Evolutionary conservation across 2,329 filamentous ascomycete genomes (phyloP), one percentile per base, ranked within the genome.

Genomic region (Fulvia fulva): DNA sequence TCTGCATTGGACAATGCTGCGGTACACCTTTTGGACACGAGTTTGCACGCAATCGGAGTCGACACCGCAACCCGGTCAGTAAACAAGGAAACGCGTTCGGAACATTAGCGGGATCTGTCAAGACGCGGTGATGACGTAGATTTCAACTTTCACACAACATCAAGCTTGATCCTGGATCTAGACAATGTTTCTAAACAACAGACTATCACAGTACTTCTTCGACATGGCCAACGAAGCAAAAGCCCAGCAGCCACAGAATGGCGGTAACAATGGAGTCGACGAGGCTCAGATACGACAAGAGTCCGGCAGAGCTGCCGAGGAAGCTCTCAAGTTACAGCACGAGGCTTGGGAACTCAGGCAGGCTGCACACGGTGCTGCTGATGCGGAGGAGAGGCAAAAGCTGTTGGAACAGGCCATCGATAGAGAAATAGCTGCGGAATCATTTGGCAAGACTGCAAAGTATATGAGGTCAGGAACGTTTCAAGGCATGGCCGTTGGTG

Each of bases 401-500:
- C 57, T 72, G n/a, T 57, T 72, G 25, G 67, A 71, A 23, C 47
- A 70, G 54, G 67, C 68, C 16, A 56, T 72, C 7, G 58, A 69
- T 45, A 65, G 67, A 49, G 57, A 68, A 32, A 60, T 70, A 32
- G 65, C 66, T 30, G 67, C 70, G 30, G 68, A 71, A 47, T 67
- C 66, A 0, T 70, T 69, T 25, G 70, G 70, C 16, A 72, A 72
- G 60, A 67, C 67, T 2, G 70, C 70, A 14, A 71, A 68, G 52
- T 71, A 69, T 47, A 60, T 71, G 28, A 51, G 61, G 22, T 63
- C 65, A 23, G 69, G 69, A 21, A 61, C 67, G 1, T 68, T 70
- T 34, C 70, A 72, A 59, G 70, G 70, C 44, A 61, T 71, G 53
- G 58, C 61, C 7, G 67, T 67, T 1, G 70, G 70, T 4, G 57